Conservation (phyloP, 2,329 filamentous ascomycete species). For the Arachnopeziza araneosa region DNA sequence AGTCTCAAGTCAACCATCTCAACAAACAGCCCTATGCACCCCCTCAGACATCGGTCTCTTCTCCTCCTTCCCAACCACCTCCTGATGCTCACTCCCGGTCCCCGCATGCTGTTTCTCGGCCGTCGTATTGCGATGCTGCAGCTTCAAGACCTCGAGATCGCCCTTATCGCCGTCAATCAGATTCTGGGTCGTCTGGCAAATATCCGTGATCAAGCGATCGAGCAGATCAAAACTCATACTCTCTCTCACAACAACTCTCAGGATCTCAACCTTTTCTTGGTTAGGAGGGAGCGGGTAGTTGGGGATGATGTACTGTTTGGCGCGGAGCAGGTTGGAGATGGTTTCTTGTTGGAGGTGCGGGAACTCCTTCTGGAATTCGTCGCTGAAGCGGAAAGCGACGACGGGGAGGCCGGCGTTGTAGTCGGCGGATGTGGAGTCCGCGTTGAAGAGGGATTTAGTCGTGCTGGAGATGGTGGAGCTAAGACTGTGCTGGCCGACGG, state of each 20-base stretch:
- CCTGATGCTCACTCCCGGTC: conserved; percentile 6
- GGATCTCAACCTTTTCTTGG: conserved; percentile 57
- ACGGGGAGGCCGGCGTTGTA: conserved; percentile 63
- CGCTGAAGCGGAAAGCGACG: conserved; percentile 59
- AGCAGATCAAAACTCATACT: conserved; percentile 64
- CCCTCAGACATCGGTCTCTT: conserved; percentile 40
- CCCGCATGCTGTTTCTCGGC: conserved; percentile 35
- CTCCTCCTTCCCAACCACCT: conserved; percentile 30
- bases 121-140: conserved; percentile 30
- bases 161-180: conserved; percentile 41
- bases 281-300: conserved; percentile 63
- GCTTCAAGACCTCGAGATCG: conserved; percentile 39
- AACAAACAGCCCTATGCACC: conserved; percentile 44
- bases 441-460: conserved; percentile 18
- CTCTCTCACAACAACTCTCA: conserved; percentile 63
- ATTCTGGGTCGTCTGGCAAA: conserved; percentile 54
- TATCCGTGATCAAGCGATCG: conserved; percentile 56
- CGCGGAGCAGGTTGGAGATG: conserved; percentile 55
- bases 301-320: conserved; percentile 66
- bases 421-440: conserved; percentile 48
- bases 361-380: conserved; percentile 54
- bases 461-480: conserved; percentile 25
- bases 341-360: conserved; percentile 60
- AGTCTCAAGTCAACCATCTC: not conserved
- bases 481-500: conserved; percentile 41